Evolutionary conservation across 768 basidiomycete species (phyloP).

Genomic region (Sistotremastrum niveocremeum): DNA sequence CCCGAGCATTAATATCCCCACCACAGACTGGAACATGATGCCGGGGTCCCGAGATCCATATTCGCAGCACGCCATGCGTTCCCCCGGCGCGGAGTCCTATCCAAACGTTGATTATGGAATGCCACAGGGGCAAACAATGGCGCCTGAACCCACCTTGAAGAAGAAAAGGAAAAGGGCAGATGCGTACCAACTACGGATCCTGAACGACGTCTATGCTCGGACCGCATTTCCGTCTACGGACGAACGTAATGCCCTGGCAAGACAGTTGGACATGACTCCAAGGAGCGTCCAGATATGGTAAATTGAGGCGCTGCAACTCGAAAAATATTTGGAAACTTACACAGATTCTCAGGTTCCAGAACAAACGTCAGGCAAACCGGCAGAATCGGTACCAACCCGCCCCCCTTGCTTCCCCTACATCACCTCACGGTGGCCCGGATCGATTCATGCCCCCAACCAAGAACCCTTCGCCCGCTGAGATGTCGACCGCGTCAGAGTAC

Average conservation of each 20-base stretch:
- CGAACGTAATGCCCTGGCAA: conserved; percentile 66
- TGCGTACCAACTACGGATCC: conserved; percentile 61
- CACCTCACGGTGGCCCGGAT: conserved; percentile 3
- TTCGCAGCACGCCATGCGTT: no score
- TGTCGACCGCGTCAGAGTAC: no score
- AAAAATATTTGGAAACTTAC: conserved; percentile 8
- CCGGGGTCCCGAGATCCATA: no score
- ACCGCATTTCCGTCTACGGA: conserved; percentile 84
- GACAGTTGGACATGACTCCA: conserved; percentile 68
- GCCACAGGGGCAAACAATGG: not conserved
- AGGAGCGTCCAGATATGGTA: conserved; percentile 83
- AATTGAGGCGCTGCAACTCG: conserved; percentile 11
- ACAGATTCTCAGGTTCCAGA: conserved; percentile 56
- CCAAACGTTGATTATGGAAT: not conserved
- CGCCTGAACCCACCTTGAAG: conserved; percentile 42
- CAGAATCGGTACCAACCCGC: conserved; percentile 54
- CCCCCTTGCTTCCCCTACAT: conserved; percentile 19
- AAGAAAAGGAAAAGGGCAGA: conserved; percentile 83
- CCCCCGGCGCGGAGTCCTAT: no score
- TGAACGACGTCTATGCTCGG: conserved; percentile 68
- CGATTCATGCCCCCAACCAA: no score
- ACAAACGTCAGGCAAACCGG: conserved; percentile 72
- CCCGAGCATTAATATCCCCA: not conserved
- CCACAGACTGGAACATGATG: not conserved
- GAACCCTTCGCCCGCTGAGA: no score